Conservation (phyloP, 352 stramenopile species). For the Globisporangium nunn region DNA sequence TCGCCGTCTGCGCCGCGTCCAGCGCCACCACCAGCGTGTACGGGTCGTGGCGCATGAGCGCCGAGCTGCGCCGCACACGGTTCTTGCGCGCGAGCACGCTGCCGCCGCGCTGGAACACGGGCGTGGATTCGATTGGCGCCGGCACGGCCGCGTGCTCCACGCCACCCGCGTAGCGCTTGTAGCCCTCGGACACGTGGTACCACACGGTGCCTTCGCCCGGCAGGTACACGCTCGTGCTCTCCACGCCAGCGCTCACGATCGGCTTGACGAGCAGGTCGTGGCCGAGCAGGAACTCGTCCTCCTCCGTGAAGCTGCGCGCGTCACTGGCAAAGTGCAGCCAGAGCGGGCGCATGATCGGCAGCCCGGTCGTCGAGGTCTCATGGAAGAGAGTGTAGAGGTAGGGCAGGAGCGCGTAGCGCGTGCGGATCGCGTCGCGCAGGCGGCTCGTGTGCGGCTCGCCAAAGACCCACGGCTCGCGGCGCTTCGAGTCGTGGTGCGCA, state of each 20-base stretch:
- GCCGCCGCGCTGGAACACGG: conserved; percentile 95
- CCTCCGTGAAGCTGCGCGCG: conserved; percentile 73
- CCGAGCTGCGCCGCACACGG: conserved; percentile 90
- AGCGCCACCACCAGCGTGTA: conserved; percentile 95
- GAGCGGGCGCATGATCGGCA: conserved; percentile 92
- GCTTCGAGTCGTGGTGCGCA: conserved; percentile 98
- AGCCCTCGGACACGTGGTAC: conserved; percentile 87
- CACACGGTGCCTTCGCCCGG: conserved; percentile 73
- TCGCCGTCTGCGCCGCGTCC: conserved; percentile 70
- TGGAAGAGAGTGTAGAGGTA: conserved; percentile 93
- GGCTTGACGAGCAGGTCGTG: conserved; percentile 94
- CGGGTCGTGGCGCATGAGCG: conserved; percentile 95
- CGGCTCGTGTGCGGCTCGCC: conserved; percentile 89
- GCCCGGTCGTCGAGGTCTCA: conserved; percentile 39
- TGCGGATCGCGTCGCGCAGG: conserved; percentile 89
- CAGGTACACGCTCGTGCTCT: conserved; percentile 86
- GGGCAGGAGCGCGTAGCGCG: conserved; percentile 94
- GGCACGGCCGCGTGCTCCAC: conserved; percentile 54
- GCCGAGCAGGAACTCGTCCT: conserved; percentile 95
- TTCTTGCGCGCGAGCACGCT: conserved; percentile 95
- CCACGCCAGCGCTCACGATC: conserved; percentile 84
- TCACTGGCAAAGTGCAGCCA: conserved; percentile 95
- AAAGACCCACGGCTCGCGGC: conserved; percentile 98
- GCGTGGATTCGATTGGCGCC: conserved; percentile 92
- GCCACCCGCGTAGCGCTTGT: conserved; percentile 48